Conservation (phyloP, 163 green algal genomes). For the Picocystis sp. region DNA sequence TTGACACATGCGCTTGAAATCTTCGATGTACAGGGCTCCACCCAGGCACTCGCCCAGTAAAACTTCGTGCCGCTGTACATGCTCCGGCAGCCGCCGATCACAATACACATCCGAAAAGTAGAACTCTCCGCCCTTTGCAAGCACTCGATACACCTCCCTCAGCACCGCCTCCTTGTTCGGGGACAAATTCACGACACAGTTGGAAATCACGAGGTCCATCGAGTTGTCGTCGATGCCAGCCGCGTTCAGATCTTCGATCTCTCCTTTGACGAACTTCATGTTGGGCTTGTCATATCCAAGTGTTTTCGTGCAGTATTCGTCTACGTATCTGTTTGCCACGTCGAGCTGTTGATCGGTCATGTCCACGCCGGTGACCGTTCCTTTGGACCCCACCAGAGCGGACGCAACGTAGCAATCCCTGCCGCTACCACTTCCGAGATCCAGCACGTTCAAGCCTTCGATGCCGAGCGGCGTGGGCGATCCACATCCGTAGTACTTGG, state of each 20-base stretch:
- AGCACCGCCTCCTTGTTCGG: constrained; percentile 79
- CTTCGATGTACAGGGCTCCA: constrained; percentile 77
- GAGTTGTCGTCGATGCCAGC: constrained; percentile 46
- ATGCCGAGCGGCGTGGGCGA: constrained; percentile 68
- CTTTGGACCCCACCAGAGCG: constrained; percentile 33
- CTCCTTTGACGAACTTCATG: constrained; percentile 72
- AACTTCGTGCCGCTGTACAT: constrained; percentile 36
- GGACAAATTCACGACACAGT: constrained; percentile 91
- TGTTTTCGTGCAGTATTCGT: constrained; percentile 43
- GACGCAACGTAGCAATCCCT: constrained; percentile 84
- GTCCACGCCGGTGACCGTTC: constrained; percentile 50
- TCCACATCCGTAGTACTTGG: constrained; percentile 88
- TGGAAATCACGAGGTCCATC: constrained; percentile 79
- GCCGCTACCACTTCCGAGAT: constrained; percentile 77
- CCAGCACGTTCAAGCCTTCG: constrained; percentile 55
- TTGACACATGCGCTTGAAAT: constrained; percentile 64
- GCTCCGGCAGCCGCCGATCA: constrained; percentile 36
- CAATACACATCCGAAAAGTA: constrained; percentile 71
- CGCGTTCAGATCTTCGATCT: constrained; percentile 68
- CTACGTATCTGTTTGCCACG: constrained; percentile 48
- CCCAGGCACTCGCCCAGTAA: constrained; percentile 86
- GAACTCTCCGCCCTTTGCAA: constrained; percentile 66
- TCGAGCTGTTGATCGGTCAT: constrained; percentile 85
- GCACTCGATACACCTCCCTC: constrained; percentile 45
- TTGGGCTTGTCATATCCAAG: constrained; percentile 59